Conservation (phyloP, 495 filamentous ascomycete genomes). For the Aspergillus nanangensis region DNA sequence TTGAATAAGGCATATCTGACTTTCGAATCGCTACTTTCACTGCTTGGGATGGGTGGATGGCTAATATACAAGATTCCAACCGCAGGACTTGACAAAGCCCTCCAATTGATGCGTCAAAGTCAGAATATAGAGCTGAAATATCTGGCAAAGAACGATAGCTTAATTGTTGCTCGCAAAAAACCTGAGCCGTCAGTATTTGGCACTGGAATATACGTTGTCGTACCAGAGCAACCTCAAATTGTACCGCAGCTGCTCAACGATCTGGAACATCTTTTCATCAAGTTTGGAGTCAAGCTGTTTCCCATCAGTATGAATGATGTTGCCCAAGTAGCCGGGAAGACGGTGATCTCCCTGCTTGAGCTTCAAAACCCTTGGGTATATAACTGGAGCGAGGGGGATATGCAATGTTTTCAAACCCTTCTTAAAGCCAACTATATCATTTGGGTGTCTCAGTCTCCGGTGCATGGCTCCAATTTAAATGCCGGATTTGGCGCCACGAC, state of each 20-base stretch:
- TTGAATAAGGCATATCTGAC: no score
- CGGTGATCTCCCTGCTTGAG: slow-evolving; percentile 20
- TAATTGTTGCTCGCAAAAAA: slow-evolving; percentile 10
- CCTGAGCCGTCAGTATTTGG: slow-evolving; percentile 9
- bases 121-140: not conserved
- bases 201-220: slow-evolving; percentile 14
- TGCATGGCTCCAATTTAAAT: slow-evolving; percentile 5
- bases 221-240: not conserved
- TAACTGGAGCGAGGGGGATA: slow-evolving; percentile 10
- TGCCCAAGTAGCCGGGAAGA: slow-evolving; percentile 10
- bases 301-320: slow-evolving; percentile 12
- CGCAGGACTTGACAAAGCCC: not conserved
- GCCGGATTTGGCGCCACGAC: slow-evolving; percentile 12
- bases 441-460: slow-evolving; percentile 18
- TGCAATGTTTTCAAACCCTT: slow-evolving; percentile 11
- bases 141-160: slow-evolving; percentile 1
- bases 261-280: slow-evolving; percentile 13
- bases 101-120: not conserved
- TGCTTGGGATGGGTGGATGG: not conserved
- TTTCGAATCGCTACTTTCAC: not conserved
- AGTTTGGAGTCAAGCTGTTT: slow-evolving; percentile 9
- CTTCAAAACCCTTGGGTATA: slow-evolving; percentile 13
- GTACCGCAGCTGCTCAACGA: slow-evolving; percentile 5
- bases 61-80: not conserved
- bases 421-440: slow-evolving; percentile 19